These are phyloP conservation scores for Aureobasidium sp. DNA, from an alignment of 2,329 filamentous ascomycete genomes.

Conservation along the genomic window DNA sequence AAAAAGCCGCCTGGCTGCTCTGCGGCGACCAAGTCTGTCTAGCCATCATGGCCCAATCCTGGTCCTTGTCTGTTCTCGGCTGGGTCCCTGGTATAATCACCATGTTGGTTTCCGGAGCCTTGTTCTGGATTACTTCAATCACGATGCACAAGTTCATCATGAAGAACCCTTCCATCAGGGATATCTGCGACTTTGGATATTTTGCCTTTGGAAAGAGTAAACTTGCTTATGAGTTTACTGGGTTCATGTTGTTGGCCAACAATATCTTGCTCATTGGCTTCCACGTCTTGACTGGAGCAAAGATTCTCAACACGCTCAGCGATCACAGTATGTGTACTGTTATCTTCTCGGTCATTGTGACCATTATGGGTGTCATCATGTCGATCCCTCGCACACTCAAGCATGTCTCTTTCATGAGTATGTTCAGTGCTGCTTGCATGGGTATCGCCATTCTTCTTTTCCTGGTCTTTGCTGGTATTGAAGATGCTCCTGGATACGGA, in stretches of 20 bases:
- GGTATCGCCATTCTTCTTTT: constrained; percentile 44
- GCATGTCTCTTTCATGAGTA: constrained; percentile 47
- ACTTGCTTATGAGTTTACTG: constrained; percentile 40
- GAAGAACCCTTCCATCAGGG: constrained; percentile 44
- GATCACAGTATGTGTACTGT: constrained; percentile 45
- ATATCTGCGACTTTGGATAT: constrained; percentile 47
- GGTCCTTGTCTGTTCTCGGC: constrained; percentile 44
- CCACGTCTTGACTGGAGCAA: constrained; percentile 45
- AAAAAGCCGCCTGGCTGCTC: constrained; percentile 45
- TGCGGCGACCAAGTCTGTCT: constrained; percentile 45
- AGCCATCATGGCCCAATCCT: constrained; percentile 47
- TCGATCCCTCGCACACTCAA: constrained; percentile 40
- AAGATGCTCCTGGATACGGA: constrained; percentile 37
- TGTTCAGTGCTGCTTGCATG: constrained; percentile 45
- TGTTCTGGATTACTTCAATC: constrained; percentile 46
- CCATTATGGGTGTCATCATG: constrained; percentile 42
- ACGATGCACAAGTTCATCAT: constrained; percentile 49
- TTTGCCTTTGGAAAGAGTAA: constrained; percentile 39
- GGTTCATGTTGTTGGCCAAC: constrained; percentile 45
- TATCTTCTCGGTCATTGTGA: constrained; percentile 41
- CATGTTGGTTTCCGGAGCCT: constrained; percentile 38
- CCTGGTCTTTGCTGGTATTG: constrained; percentile 43
- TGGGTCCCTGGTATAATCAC: constrained; percentile 43
- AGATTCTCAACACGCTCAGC: constrained; percentile 43
- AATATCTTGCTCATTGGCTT: constrained; percentile 48